These are phyloP conservation scores for Beauveria australis DNA, from an alignment of 2,329 filamentous ascomycete genomes.

Conservation along the genomic window DNA sequence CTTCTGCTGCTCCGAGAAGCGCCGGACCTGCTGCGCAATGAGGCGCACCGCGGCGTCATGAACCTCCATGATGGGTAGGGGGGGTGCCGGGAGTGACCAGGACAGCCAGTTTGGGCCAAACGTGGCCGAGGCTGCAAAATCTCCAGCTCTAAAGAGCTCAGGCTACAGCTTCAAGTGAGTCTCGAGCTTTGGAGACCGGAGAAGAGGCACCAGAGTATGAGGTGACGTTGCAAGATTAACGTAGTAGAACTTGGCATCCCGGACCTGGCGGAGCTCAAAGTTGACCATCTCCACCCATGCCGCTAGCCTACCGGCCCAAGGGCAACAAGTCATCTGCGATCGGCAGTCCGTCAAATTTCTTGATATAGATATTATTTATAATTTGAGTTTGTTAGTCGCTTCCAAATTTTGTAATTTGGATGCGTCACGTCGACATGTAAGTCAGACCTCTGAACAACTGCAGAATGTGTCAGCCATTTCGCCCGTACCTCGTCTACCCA, in stretches of 20 bases:
- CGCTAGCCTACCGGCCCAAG: neutral
- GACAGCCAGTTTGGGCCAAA: neutral
- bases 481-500: neutral
- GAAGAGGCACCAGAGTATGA: neutral
- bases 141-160: neutral
- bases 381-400: too few relatives aligned
- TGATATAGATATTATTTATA: neutral
- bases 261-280: neutral
- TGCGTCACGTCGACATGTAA: neutral
- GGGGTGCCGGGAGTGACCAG: neutral
- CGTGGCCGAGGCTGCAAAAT: too few relatives aligned
- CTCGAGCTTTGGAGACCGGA: neutral
- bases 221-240: neutral
- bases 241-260: neutral
- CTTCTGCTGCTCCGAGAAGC: conserved; percentile 34
- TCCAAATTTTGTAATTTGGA: neutral
- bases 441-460: neutral
- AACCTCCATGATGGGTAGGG: conserved; percentile 27
- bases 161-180: too few relatives aligned
- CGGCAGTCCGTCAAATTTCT: neutral
- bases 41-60: conserved; percentile 36
- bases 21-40: conserved; percentile 34
- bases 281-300: neutral
- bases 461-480: neutral
- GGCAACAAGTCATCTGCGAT: neutral